These are phyloP conservation scores for Adansonia digitata DNA, from an alignment of 345 rosid species.

Conservation along the genomic window DNA sequence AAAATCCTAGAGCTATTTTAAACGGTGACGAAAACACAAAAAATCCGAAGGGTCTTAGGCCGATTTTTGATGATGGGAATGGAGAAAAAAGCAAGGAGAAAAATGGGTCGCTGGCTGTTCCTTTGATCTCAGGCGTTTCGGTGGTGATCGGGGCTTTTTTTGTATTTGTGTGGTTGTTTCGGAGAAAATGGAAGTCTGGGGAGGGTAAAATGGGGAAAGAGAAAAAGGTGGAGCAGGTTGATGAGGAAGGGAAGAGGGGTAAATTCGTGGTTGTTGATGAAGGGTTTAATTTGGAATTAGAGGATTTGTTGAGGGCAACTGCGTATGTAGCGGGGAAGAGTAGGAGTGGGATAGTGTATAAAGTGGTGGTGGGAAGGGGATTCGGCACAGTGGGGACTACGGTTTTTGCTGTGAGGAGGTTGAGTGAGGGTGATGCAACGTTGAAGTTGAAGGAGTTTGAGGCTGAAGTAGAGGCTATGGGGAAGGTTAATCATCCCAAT, in stretches of 20 bases:
- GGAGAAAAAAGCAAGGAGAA: slow-evolving; percentile 21
- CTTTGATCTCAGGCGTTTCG: slow-evolving; percentile 61
- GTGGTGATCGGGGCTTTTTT: slow-evolving; percentile 56
- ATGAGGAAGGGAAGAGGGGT: slow-evolving; percentile 57
- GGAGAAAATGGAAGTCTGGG: slow-evolving; percentile 32
- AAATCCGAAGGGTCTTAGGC: slow-evolving; percentile 29
- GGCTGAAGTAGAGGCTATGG: slow-evolving; percentile 67
- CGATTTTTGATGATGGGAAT: slow-evolving; percentile 9
- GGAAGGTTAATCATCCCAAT: slow-evolving; percentile 70
- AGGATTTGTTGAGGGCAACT: slow-evolving; percentile 87
- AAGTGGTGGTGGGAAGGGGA: slow-evolving; percentile 64
- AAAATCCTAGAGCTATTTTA: slow-evolving; percentile 28
- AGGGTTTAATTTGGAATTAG: slow-evolving; percentile 72
- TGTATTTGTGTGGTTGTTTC: slow-evolving; percentile 50
- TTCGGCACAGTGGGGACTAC: slow-evolving; percentile 39
- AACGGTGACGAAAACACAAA: slow-evolving; percentile 51
- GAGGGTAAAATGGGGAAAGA: slow-evolving; percentile 37
- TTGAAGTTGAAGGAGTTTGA: slow-evolving; percentile 82
- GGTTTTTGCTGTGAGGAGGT: slow-evolving; percentile 72
- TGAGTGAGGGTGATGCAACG: slow-evolving; percentile 66
- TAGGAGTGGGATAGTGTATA: slow-evolving; percentile 82
- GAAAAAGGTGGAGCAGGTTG: slow-evolving; percentile 16
- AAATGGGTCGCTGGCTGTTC: slow-evolving; percentile 45
- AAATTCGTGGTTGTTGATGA: slow-evolving; percentile 67
- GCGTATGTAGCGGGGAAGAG: slow-evolving; percentile 90